A percentile compares a stretch with the other conserved stretches of the same genome.
These are phyloP conservation scores for Eucalyptus marginata DNA, from an alignment of 345 rosid genomes.

Conservation along the genomic window DNA sequence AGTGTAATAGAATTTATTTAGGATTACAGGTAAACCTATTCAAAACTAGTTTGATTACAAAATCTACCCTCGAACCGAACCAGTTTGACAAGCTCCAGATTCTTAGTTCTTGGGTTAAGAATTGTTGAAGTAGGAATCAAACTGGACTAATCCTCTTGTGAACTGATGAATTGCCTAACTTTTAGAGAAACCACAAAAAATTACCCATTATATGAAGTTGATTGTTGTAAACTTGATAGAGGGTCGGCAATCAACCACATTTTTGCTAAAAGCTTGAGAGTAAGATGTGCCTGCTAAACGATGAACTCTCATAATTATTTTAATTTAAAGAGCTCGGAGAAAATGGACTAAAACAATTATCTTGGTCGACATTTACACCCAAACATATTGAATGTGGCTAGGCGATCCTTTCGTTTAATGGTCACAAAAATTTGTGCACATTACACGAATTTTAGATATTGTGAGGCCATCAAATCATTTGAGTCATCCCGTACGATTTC, in stretches of 20 bases:
- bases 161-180: accelerated
- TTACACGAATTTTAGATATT: not conserved
- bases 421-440: not conserved
- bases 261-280: not conserved
- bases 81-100: not conserved
- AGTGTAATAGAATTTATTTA: not conserved
- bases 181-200: not conserved
- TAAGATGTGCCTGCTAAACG: not conserved
- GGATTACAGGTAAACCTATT: too few relatives aligned
- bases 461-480: not conserved
- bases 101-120: too few relatives aligned
- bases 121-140: too few relatives aligned
- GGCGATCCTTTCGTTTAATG: not conserved
- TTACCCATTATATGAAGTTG: not conserved
- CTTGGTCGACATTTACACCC: not conserved
- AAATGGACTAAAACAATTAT: not conserved
- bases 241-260: not conserved
- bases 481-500: not conserved
- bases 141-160: not conserved
- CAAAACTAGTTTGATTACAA: not conserved
- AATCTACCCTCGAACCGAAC: not conserved
- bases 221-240: not conserved
- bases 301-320: not conserved
- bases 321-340: too few relatives aligned
- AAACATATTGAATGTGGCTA: not conserved